phyloP scores from a whole-genome alignment of 306 rosid genomes.

The Castanea crenata region DNA sequence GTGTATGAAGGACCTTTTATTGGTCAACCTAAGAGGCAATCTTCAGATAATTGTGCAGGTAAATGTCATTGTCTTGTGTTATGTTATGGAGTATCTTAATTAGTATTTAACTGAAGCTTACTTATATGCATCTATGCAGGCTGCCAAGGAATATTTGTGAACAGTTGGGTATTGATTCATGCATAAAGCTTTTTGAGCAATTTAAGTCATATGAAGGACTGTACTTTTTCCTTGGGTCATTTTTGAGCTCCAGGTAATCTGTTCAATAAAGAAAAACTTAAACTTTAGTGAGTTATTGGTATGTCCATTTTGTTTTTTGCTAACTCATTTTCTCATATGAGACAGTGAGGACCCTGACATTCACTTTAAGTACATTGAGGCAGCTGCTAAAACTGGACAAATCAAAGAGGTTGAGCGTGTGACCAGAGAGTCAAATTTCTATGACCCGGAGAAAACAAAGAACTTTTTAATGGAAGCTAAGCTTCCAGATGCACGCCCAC shows the following conservation, averaged over 20 bases:
- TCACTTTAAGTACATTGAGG: constrained; percentile 97
- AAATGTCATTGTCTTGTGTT: constrained; percentile 7
- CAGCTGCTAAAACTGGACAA: constrained; percentile 99
- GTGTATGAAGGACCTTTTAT: constrained; percentile 96
- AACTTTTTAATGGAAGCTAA: constrained; percentile 97
- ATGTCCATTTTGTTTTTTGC: neutral
- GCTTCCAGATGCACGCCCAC: constrained; percentile 98
- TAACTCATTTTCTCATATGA: constrained; percentile 22
- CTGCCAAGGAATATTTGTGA: constrained; percentile 96
- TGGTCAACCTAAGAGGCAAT: constrained; percentile 97
- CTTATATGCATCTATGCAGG: constrained; percentile 45
- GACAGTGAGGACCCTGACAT: constrained; percentile 99
- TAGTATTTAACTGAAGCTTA: constrained; percentile 23
- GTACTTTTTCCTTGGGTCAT: constrained; percentile 96
- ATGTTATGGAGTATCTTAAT: constrained; percentile 1
- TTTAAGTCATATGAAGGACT: constrained; percentile 95
- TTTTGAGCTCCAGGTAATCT: constrained; percentile 89
- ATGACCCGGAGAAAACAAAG: constrained; percentile 94
- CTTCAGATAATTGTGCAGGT: constrained; percentile 99
- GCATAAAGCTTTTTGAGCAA: constrained; percentile 97
- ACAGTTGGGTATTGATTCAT: constrained; percentile 87
- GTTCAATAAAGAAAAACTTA: constrained; percentile 6
- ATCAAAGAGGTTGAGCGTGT: constrained; percentile 99
- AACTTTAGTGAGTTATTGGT: constrained; percentile 4
- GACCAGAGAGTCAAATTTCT: constrained; percentile 96